phyloP scores from a whole-genome alignment of 805 yeast species.

The Kuraishia cidri region DNA sequence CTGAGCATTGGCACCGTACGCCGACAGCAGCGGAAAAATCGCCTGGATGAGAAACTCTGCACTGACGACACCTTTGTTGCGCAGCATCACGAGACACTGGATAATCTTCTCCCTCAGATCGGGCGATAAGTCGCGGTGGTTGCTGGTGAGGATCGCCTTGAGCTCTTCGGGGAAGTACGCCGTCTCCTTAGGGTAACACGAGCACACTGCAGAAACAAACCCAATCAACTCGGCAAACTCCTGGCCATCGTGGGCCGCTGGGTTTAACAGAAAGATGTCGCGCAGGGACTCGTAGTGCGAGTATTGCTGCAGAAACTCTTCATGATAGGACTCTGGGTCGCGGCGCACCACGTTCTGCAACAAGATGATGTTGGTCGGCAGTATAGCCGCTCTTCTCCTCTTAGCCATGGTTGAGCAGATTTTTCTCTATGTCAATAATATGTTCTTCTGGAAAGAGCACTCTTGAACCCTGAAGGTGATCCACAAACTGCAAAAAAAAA shows the following conservation, averaged over 20 bases:
- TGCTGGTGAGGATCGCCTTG: slow-evolving; percentile 54
- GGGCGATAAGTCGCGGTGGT: slow-evolving; percentile 77
- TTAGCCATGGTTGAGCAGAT: slow-evolving; percentile 53
- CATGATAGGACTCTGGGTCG: slow-evolving; percentile 90
- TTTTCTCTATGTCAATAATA: too few relatives aligned
- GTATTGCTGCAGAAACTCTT: slow-evolving; percentile 88
- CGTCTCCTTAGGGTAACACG: slow-evolving; percentile 86
- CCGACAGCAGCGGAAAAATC: slow-evolving; percentile 74
- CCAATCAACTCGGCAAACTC: slow-evolving; percentile 82
- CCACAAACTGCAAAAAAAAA: too few relatives aligned
- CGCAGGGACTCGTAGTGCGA: slow-evolving; percentile 87
- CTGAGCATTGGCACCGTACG: slow-evolving; percentile 46
- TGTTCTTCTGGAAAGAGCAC: too few relatives aligned
- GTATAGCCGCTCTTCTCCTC: slow-evolving; percentile 82
- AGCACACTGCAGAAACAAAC: slow-evolving; percentile 85
- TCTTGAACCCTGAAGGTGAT: too few relatives aligned
- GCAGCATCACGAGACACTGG: slow-evolving; percentile 80
- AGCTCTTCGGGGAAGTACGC: slow-evolving; percentile 77
- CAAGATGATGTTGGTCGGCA: slow-evolving; percentile 87
- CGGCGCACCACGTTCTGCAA: slow-evolving; percentile 88
- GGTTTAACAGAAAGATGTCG: slow-evolving; percentile 77
- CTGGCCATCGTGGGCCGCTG: slow-evolving; percentile 47
- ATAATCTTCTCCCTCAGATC: slow-evolving; percentile 87
- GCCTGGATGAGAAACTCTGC: slow-evolving; percentile 81
- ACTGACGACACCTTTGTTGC: slow-evolving; percentile 73